Percentiles rank a stretch among this genome's conserved stretches.
phyloP scores from a whole-genome alignment of 371 early-diverging fungal species.

The Parasitella parasitica region DNA sequence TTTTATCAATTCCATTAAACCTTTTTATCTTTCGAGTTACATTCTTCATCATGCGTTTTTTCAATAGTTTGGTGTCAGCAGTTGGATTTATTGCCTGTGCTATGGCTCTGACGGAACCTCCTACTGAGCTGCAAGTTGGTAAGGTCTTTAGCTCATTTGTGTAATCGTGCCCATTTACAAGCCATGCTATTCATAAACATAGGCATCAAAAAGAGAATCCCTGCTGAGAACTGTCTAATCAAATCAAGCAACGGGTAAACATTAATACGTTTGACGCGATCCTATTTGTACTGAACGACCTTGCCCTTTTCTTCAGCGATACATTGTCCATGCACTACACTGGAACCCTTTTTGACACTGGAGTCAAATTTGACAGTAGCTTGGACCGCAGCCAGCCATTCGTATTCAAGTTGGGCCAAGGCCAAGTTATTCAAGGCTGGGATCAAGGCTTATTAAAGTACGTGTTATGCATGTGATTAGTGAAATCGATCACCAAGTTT shows the following conservation, averaged over 20 bases:
- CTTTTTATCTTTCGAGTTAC: background rate
- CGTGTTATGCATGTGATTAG: background rate
- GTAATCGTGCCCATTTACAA: background rate
- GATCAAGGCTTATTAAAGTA: conserved; percentile 77
- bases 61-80: conserved; percentile 1
- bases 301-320: conserved; percentile 44
- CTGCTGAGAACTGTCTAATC: conserved; percentile 45
- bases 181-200: background rate
- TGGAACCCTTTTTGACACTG: conserved; percentile 70
- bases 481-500: background rate
- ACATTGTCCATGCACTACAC: conserved; percentile 80
- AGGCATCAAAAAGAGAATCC: conserved; percentile 54
- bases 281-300: background rate
- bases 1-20: background rate
- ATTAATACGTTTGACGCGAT: background rate
- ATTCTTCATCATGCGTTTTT: conserved; percentile 12
- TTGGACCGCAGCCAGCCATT: conserved; percentile 70
- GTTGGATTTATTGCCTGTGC: conserved; percentile 18
- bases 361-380: conserved; percentile 79
- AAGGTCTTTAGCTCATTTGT: background rate
- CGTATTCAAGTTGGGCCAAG: conserved; percentile 69
- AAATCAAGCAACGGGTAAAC: conserved; percentile 52
- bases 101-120: conserved; percentile 49
- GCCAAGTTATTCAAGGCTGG: conserved; percentile 77
- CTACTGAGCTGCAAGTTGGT: conserved; percentile 62